These are phyloP conservation scores for Neonectria hederae DNA, from an alignment of 2,329 filamentous ascomycete genomes.

Conservation along the genomic window DNA sequence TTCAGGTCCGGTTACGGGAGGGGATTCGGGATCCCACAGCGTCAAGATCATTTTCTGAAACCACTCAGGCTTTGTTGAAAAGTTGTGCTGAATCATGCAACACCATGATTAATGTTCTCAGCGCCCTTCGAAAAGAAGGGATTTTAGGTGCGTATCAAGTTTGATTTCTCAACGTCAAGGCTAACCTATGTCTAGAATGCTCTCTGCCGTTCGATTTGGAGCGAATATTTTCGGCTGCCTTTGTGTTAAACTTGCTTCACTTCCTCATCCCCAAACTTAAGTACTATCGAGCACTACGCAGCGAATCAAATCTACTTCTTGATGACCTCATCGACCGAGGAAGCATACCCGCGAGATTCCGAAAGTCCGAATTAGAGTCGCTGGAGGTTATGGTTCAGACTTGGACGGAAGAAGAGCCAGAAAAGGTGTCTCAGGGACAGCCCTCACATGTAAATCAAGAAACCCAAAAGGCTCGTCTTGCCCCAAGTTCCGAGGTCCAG, in stretches of 20 bases:
- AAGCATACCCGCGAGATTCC: slow-evolving; percentile 14
- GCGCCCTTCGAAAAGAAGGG: slow-evolving; percentile 8
- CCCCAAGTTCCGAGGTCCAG: background rate
- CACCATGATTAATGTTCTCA: slow-evolving; percentile 15
- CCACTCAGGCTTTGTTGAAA: slow-evolving; percentile 10
- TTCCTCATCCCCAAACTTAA: slow-evolving; percentile 15
- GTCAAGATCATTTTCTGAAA: slow-evolving; percentile 11
- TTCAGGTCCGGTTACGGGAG: slow-evolving; percentile 5
- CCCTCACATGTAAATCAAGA: background rate
- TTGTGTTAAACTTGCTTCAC: slow-evolving; percentile 13
- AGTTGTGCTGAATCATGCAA: slow-evolving; percentile 18
- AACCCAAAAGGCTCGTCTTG: background rate
- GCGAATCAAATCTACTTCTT: slow-evolving; percentile 11
- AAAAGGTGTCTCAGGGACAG: background rate
- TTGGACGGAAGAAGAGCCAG: slow-evolving; percentile 8
- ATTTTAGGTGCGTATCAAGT: background rate
- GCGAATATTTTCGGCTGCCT: slow-evolving; percentile 20
- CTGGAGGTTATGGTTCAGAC: slow-evolving; percentile 14
- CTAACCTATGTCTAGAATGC: background rate
- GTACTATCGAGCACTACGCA: slow-evolving; percentile 3
- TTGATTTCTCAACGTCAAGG: background rate
- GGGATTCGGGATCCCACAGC: background rate
- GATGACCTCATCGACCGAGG: slow-evolving; percentile 13
- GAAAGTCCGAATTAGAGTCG: slow-evolving; percentile 16
- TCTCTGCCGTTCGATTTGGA: slow-evolving; percentile 22